Evolutionary conservation across 495 filamentous ascomycete genomes (phyloP).

Genomic region (Aspergillus nanangensis): DNA sequence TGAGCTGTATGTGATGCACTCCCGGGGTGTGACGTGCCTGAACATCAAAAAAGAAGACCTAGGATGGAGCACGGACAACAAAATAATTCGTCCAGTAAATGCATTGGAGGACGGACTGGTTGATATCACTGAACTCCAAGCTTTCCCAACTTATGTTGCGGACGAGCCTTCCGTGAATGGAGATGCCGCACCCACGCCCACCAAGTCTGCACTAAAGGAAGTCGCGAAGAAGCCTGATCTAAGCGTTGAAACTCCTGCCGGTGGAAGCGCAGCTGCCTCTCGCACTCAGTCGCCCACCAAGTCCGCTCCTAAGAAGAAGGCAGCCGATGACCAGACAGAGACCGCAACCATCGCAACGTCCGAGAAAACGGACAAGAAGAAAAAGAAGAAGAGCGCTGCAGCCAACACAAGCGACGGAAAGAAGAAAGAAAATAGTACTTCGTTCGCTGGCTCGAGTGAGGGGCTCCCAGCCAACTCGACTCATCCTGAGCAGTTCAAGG

Average conservation of each 20-base stretch:
- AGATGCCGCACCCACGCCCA: conserved; percentile 33
- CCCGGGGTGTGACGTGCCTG: conserved; percentile 85
- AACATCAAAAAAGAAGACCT: conserved; percentile 81
- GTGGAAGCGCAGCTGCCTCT: conserved; percentile 23
- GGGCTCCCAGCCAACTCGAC: conserved; percentile 8
- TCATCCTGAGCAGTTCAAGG: conserved; percentile 13
- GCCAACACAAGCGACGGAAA: conserved; percentile 29
- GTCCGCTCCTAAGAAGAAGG: conserved; percentile 36
- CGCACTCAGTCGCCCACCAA: conserved; percentile 41
- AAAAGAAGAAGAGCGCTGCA: conserved; percentile 51
- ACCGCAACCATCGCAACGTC: conserved; percentile 24
- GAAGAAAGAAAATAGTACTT: conserved; percentile 21
- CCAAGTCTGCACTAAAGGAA: conserved; percentile 31
- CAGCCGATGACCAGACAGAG: conserved; percentile 38
- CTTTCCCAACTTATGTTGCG: conserved; percentile 32
- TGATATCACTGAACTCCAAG: conserved; percentile 47
- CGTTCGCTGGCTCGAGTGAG: conserved; percentile 13
- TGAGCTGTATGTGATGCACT: conserved; percentile 96
- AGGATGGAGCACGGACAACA: conserved; percentile 83
- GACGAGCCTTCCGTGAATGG: conserved; percentile 51
- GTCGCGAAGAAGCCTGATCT: conserved; percentile 36
- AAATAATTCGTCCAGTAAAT: conserved; percentile 70
- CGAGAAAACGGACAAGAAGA: conserved; percentile 54
- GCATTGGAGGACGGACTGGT: conserved; percentile 63
- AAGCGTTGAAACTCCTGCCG: conserved; percentile 21